Evolutionary conservation across 2,329 filamentous ascomycete species (phyloP).

Genomic region (Tolypocladium paradoxum): DNA sequence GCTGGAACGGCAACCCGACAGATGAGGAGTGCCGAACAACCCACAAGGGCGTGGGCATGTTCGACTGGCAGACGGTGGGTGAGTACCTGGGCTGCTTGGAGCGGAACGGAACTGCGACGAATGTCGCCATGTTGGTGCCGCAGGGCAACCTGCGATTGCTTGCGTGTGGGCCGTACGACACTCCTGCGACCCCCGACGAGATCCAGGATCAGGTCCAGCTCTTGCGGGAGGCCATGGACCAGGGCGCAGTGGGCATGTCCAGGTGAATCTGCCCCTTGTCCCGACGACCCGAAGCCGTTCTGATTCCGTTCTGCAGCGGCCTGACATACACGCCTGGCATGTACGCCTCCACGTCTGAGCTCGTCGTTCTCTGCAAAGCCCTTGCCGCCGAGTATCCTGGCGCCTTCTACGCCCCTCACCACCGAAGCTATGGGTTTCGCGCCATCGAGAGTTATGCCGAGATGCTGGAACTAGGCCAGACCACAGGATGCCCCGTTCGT

Average conservation of each 20-base stretch:
- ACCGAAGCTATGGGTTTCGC: constrained; percentile 12
- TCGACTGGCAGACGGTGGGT: constrained; percentile 12
- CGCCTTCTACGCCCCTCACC: constrained; percentile 12
- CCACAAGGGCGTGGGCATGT: constrained; percentile 6
- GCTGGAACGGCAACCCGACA: constrained; percentile 14
- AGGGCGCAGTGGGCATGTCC: constrained; percentile 13
- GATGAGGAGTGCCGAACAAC: constrained; percentile 11
- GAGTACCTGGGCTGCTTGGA: constrained; percentile 13
- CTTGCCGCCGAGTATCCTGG: constrained; percentile 11
- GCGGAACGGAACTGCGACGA: constrained; percentile 11
- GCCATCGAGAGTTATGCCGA: constrained; percentile 14
- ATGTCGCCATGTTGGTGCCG: constrained; percentile 13
- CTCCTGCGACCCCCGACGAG: constrained; percentile 6
- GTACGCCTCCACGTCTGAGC: constrained; percentile 14
- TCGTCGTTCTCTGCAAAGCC: constrained; percentile 10
- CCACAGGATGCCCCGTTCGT: constrained; percentile 14
- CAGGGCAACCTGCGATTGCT: constrained; percentile 12
- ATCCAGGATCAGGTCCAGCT: constrained; percentile 11
- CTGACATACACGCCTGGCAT: constrained; percentile 14
- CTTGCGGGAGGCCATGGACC: constrained; percentile 9
- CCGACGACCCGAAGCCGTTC: not conserved
- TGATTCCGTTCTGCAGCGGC: constrained; percentile 4
- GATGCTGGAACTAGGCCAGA: constrained; percentile 11
- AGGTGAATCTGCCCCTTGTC: constrained; percentile 4
- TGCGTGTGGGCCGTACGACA: constrained; percentile 13